Percentiles rank a stretch among this genome's conserved stretches.
These are phyloP conservation scores for Meredithiella fracta DNA, from an alignment of 2,329 filamentous ascomycete species.

Conservation along the genomic window DNA sequence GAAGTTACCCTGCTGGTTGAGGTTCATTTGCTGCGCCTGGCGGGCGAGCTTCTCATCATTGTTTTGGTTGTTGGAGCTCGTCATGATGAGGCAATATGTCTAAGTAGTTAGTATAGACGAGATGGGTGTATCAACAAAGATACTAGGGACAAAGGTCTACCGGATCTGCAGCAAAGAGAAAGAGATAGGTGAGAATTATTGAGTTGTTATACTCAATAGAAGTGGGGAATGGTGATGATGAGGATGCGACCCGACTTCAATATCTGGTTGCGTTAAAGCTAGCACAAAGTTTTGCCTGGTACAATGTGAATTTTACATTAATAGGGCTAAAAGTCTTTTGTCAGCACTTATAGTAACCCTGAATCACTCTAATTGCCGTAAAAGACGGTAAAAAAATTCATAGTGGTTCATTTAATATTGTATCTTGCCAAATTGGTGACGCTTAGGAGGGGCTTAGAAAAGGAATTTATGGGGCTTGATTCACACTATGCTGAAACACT, in stretches of 20 bases:
- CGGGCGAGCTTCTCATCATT: conserved; percentile 81
- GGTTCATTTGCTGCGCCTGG: conserved; percentile 55
- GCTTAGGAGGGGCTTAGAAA: not conserved
- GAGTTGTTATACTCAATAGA: too few species aligned
- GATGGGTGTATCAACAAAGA: not conserved
- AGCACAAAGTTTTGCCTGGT: too few species aligned
- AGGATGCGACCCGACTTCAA: too few species aligned
- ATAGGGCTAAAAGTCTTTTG: too few species aligned
- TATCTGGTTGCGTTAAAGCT: too few species aligned
- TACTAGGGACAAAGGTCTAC: too few species aligned
- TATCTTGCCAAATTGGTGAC: not conserved
- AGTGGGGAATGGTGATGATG: too few species aligned
- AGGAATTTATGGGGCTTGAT: not conserved
- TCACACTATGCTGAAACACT: not conserved
- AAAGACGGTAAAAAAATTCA: not conserved
- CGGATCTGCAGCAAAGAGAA: too few species aligned
- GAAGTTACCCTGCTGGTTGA: conserved; percentile 29
- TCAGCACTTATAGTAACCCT: too few species aligned
- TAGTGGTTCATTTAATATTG: not conserved
- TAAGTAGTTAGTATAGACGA: not conserved
- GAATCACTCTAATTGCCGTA: not conserved
- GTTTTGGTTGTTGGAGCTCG: conserved; percentile 53
- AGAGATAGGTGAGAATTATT: too few species aligned
- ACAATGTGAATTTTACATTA: too few species aligned
- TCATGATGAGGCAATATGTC: conserved; percentile 37